Conservation (phyloP, 2,329 filamentous ascomycete genomes). For the Aspergillus persii region DNA sequence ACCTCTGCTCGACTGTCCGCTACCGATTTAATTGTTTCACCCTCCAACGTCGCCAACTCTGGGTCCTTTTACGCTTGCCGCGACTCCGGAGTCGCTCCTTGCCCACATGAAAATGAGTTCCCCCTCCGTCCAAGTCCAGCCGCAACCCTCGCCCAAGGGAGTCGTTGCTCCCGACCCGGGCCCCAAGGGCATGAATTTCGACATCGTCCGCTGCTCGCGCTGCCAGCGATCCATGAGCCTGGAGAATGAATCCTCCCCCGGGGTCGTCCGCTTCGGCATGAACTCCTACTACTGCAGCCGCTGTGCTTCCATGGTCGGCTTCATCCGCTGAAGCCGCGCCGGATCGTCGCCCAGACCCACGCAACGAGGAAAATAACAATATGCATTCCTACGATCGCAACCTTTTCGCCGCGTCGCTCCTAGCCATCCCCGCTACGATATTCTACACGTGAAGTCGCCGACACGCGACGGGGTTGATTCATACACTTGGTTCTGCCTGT, state of each 20-base stretch:
- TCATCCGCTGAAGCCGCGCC: conserved; percentile 32
- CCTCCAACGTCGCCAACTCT: background rate
- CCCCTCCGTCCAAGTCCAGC: conserved; percentile 34
- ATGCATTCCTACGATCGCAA: conserved; percentile 5
- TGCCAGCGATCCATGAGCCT: conserved; percentile 48
- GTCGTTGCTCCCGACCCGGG: conserved; percentile 25
- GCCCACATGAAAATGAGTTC: conserved; percentile 33
- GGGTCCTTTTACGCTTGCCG: background rate
- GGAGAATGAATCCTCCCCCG: conserved; percentile 34
- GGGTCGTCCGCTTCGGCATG: conserved; percentile 47
- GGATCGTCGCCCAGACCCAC: background rate
- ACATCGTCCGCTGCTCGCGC: conserved; percentile 48
- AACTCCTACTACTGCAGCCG: conserved; percentile 51
- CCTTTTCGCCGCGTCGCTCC: conserved; percentile 1
- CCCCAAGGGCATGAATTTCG: conserved; percentile 27
- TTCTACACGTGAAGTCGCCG: background rate
- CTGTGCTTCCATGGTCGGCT: conserved; percentile 46
- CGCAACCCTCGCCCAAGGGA: conserved; percentile 25
- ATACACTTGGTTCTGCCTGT: background rate
- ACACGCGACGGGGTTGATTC: conserved; percentile 4
- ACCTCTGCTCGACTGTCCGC: background rate
- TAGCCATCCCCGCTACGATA: background rate
- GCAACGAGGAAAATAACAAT: conserved; percentile 1
- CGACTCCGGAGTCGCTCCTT: background rate
- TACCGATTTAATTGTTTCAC: background rate